Conservation (phyloP, 345 rosid species). For the Ailanthus altissimus region DNA sequence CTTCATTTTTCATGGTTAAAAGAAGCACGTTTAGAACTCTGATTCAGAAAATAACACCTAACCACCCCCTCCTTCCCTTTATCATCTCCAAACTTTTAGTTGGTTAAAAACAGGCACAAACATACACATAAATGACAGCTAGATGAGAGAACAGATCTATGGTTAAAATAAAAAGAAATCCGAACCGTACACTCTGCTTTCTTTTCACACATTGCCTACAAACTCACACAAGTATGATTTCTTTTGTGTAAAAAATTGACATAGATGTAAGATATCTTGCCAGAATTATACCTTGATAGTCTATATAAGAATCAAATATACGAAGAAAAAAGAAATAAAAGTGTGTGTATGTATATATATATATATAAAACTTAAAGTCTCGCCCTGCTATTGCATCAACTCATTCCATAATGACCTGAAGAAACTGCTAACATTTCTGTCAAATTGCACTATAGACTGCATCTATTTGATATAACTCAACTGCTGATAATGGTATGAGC, state of each 20-base stretch:
- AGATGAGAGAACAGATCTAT: background rate
- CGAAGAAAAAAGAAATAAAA: background rate
- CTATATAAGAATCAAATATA: background rate
- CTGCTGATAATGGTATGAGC: background rate
- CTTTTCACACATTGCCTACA: background rate
- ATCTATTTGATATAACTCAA: slow-evolving; percentile 12
- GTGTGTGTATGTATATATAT: too few species aligned
- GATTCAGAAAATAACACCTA: background rate
- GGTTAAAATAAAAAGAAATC: background rate
- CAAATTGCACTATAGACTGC: background rate
- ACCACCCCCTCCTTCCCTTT: background rate
- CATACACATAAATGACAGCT: background rate
- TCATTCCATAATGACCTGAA: background rate
- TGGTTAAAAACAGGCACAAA: background rate
- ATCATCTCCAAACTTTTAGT: background rate
- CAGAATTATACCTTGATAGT: background rate
- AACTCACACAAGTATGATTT: background rate
- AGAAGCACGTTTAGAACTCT: background rate
- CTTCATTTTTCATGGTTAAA: background rate
- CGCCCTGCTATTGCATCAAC: slow-evolving; percentile 2
- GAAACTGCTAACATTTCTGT: slow-evolving; percentile 6
- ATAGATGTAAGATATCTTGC: background rate
- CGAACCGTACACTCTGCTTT: background rate
- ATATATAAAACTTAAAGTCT: background rate
- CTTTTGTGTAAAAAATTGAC: background rate